A percentile compares a stretch with the other conserved stretches of the same genome.
Conservation (phyloP, 164 flowering plant species). For the Amborella trichopoda region DNA sequence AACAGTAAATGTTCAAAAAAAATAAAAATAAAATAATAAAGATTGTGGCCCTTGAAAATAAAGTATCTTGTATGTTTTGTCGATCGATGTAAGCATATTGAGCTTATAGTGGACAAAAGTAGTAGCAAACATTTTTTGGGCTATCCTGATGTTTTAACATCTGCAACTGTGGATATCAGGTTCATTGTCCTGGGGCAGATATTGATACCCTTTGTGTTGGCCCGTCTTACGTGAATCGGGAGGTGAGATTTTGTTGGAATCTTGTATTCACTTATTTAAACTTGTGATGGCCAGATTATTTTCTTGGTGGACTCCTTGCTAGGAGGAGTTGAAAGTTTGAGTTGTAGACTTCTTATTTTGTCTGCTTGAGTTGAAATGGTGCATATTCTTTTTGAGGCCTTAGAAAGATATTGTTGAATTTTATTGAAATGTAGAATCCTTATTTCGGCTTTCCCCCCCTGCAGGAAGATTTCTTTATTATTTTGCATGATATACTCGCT, state of each 20-base stretch:
- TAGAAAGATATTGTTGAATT: no score
- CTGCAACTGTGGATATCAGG: constrained; percentile 27
- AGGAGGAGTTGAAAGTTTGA: neutral
- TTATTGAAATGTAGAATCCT: no score
- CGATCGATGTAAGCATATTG: no score
- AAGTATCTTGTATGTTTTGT: no score
- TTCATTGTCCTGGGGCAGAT: constrained; percentile 92
- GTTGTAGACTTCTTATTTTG: neutral
- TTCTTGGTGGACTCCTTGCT: neutral
- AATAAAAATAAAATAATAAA: no score
- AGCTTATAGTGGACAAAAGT: no score
- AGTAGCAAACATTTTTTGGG: no score
- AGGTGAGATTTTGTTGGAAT: constrained; percentile 26
- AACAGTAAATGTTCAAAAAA: no score
- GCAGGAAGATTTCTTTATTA: constrained; percentile 72
- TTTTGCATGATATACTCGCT: constrained; percentile 58
- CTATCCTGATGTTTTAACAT: no score
- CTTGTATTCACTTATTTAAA: neutral
- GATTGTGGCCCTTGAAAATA: no score
- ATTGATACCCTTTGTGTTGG: constrained; percentile 94
- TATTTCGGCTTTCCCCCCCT: constrained; percentile 1
- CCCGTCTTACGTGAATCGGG: constrained; percentile 87
- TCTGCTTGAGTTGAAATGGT: neutral
- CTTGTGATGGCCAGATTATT: neutral
- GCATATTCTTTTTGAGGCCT: no score